phyloP scores from a whole-genome alignment of 2,329 filamentous ascomycete species.

The Thyridium curvatum region DNA sequence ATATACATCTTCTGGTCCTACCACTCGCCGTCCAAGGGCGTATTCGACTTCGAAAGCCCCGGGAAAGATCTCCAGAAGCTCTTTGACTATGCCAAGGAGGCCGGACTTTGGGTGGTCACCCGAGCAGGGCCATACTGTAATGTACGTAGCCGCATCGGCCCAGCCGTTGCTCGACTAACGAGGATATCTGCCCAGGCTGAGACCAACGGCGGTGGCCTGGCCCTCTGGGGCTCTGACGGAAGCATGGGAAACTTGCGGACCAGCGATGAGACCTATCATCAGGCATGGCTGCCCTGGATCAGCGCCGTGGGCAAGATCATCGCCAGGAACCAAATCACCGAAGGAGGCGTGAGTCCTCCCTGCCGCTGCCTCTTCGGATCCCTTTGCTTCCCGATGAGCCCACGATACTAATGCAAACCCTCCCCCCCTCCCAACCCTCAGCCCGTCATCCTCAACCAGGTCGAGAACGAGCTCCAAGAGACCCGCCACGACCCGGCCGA shows the following conservation, averaged over 20 bases:
- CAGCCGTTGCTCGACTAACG: too few relatives aligned
- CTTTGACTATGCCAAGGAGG: slow-evolving; percentile 43
- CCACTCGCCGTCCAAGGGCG: slow-evolving; percentile 33
- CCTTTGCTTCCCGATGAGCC: too few relatives aligned
- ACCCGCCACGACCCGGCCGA: slow-evolving; percentile 32
- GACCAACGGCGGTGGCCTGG: slow-evolving; percentile 37
- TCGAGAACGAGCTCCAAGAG: slow-evolving; percentile 47
- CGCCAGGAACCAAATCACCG: slow-evolving; percentile 43
- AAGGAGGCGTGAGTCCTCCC: slow-evolving; percentile 27
- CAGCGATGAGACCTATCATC: slow-evolving; percentile 32
- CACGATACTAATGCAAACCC: slow-evolving; percentile 34
- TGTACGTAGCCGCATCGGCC: slow-evolving; percentile 3
- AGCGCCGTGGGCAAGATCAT: slow-evolving; percentile 40
- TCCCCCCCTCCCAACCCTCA: slow-evolving; percentile 42
- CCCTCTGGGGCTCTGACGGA: slow-evolving; percentile 35
- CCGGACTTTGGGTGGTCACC: slow-evolving; percentile 43
- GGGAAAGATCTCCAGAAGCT: slow-evolving; percentile 44
- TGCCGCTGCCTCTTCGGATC: too few relatives aligned
- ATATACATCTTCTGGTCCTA: slow-evolving; percentile 46
- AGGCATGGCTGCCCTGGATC: slow-evolving; percentile 42
- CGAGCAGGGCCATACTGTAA: slow-evolving; percentile 45
- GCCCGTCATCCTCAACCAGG: slow-evolving; percentile 44
- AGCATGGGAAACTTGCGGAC: slow-evolving; percentile 32
- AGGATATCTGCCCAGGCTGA: slow-evolving; percentile 30
- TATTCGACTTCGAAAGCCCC: slow-evolving; percentile 42